phyloP scores from a whole-genome alignment of 202 grass and related monocot species.

The Carex arenaria region DNA sequence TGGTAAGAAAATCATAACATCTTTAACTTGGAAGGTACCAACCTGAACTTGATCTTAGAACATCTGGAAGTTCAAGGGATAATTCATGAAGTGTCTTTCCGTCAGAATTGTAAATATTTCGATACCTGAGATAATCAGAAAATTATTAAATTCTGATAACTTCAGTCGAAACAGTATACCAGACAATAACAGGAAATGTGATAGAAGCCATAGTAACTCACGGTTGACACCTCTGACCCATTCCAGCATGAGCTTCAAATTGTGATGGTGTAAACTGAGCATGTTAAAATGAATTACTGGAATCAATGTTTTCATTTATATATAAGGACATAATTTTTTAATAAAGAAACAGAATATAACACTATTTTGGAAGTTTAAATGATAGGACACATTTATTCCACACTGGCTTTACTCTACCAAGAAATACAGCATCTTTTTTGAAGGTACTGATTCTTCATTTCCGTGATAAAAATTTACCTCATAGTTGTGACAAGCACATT shows the following conservation, averaged over 20 bases:
- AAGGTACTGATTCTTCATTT: not conserved
- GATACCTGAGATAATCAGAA: slow-evolving; percentile 57
- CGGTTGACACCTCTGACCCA: slow-evolving; percentile 62
- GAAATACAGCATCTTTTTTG: not conserved
- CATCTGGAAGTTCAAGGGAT: slow-evolving; percentile 36
- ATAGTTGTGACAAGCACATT: slow-evolving; percentile 51
- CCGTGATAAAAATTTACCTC: slow-evolving; percentile 40
- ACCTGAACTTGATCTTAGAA: slow-evolving; percentile 17
- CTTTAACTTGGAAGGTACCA: not conserved
- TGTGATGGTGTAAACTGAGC: slow-evolving; percentile 73
- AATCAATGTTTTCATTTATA: not conserved
- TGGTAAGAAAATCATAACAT: not conserved
- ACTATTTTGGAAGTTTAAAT: not conserved
- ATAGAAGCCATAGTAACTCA: slow-evolving; percentile 35
- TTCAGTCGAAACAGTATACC: slow-evolving; percentile 20
- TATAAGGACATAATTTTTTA: not conserved
- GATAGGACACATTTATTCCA: not conserved
- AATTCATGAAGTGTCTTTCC: slow-evolving; percentile 78
- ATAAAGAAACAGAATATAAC: slow-evolving; percentile 8
- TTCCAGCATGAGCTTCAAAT: slow-evolving; percentile 90
- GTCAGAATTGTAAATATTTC: slow-evolving; percentile 72
- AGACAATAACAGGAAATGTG: slow-evolving; percentile 1
- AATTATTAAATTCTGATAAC: not conserved
- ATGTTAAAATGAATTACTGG: slow-evolving; percentile 26
- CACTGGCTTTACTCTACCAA: not conserved